Percentiles rank a stretch among this genome's conserved stretches.
phyloP scores from a whole-genome alignment of 2,329 filamentous ascomycete species.

The Calonectria pteridis region DNA sequence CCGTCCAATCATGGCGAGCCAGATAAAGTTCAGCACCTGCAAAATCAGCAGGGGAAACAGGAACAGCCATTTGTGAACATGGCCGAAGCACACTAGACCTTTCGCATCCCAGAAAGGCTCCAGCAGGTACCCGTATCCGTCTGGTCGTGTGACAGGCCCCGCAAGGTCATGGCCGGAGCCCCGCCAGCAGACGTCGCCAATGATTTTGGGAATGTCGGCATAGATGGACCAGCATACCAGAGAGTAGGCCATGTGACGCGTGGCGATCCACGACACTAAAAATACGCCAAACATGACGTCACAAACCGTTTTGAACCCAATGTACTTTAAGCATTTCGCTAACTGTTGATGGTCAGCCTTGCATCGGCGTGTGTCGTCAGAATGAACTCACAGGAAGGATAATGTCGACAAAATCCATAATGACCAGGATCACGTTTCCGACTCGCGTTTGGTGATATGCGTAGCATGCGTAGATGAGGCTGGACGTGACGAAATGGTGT shows the following conservation, averaged over 20 bases:
- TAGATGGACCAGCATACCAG: slow-evolving; percentile 79
- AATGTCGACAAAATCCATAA: slow-evolving; percentile 95
- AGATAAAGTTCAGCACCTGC: slow-evolving; percentile 22
- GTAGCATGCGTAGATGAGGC: slow-evolving; percentile 85
- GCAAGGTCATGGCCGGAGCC: not conserved
- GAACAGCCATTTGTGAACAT: slow-evolving; percentile 20
- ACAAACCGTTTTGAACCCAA: slow-evolving; percentile 79
- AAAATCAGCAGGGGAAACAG: slow-evolving; percentile 23
- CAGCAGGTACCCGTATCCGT: slow-evolving; percentile 18
- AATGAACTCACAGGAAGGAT: slow-evolving; percentile 79
- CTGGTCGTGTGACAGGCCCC: slow-evolving; percentile 9
- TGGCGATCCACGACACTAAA: slow-evolving; percentile 84
- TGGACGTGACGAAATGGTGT: slow-evolving; percentile 91
- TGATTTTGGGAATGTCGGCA: slow-evolving; percentile 22
- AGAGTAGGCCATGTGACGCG: slow-evolving; percentile 84
- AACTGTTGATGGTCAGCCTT: slow-evolving; percentile 61
- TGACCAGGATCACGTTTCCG: slow-evolving; percentile 86
- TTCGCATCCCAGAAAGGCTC: slow-evolving; percentile 22
- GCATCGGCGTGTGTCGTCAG: not conserved
- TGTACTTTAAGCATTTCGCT: slow-evolving; percentile 93
- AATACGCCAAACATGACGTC: slow-evolving; percentile 87
- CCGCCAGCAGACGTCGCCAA: slow-evolving; percentile 19
- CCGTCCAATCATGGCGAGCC: slow-evolving; percentile 29
- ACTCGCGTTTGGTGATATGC: slow-evolving; percentile 88
- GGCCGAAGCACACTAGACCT: slow-evolving; percentile 24